phyloP scores from a whole-genome alignment of 768 basidiomycete genomes.

The Leccinum pellstonianum region DNA sequence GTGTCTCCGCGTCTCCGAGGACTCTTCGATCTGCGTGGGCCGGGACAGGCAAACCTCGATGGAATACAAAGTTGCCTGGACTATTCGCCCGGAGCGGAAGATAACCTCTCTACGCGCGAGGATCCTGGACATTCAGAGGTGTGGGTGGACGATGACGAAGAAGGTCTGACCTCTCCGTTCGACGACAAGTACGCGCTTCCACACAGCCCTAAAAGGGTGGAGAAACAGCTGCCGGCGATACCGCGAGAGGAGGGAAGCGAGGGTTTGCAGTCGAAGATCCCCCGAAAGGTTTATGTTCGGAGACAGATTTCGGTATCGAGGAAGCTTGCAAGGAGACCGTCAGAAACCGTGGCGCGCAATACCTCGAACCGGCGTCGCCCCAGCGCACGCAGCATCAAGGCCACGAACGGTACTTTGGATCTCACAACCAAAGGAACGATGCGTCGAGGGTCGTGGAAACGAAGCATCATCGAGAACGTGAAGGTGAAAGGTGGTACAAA shows the following conservation, averaged over 20 bases:
- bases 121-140: conserved; percentile 12
- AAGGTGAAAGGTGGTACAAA: conserved; percentile 13
- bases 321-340: conserved; percentile 1
- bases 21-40: conserved; percentile 31
- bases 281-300: conserved; percentile 16
- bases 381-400: conserved; percentile 19
- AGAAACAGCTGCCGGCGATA: conserved; percentile 18
- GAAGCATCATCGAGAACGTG: conserved; percentile 18
- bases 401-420: background rate
- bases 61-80: conserved; percentile 25
- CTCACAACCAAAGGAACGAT: conserved; percentile 20
- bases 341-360: conserved; percentile 4
- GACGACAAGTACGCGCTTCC: conserved; percentile 23
- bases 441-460: conserved; percentile 30
- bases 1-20: conserved; percentile 32
- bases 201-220: conserved; percentile 5
- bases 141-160: conserved; percentile 30
- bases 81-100: conserved; percentile 21
- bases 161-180: conserved; percentile 24
- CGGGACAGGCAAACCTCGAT: conserved; percentile 24
- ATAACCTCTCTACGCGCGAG: conserved; percentile 6
- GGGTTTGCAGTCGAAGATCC: conserved; percentile 20
- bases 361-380: conserved; percentile 16
- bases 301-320: conserved; percentile 19
- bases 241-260: conserved; percentile 4